Evolutionary conservation across 179 eudicot genomes (phyloP).

Genomic region (Gypsophila paniculata): DNA sequence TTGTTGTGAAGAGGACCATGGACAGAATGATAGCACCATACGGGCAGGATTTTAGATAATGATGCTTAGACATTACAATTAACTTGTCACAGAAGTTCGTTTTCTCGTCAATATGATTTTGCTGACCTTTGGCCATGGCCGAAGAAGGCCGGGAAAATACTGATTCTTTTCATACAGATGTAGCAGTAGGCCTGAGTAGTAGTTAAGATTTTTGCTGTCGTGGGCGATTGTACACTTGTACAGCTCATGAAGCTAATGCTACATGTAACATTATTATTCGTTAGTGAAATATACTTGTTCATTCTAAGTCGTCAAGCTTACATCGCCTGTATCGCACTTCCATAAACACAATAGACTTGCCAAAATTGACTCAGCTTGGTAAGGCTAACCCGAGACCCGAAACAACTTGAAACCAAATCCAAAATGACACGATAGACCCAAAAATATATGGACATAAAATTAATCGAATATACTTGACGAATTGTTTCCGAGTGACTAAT

Average conservation of each 20-base stretch:
- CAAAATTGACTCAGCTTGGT: no score
- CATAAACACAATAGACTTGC: no score
- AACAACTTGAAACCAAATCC: no score
- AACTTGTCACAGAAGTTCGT: constrained; percentile 13
- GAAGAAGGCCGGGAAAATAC: neutral
- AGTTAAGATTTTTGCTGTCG: neutral
- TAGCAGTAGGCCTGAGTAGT: neutral
- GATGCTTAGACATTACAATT: constrained; percentile 17
- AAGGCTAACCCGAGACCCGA: no score
- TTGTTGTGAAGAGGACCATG: constrained; percentile 37
- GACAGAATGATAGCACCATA: constrained; percentile 24
- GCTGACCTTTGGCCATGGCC: neutral
- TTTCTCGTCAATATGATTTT: neutral
- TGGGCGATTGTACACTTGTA: neutral
- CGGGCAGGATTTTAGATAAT: constrained; percentile 30
- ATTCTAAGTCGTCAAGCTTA: no score
- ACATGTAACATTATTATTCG: neutral
- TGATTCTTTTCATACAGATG: neutral
- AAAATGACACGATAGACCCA: no score
- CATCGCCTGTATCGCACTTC: no score
- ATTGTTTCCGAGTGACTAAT: no score
- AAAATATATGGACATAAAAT: no score
- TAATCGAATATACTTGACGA: no score
- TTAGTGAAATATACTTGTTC: no score
- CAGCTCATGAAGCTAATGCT: neutral